phyloP scores from a whole-genome alignment of 257 asterid species.

The Capsicum pubescens region DNA sequence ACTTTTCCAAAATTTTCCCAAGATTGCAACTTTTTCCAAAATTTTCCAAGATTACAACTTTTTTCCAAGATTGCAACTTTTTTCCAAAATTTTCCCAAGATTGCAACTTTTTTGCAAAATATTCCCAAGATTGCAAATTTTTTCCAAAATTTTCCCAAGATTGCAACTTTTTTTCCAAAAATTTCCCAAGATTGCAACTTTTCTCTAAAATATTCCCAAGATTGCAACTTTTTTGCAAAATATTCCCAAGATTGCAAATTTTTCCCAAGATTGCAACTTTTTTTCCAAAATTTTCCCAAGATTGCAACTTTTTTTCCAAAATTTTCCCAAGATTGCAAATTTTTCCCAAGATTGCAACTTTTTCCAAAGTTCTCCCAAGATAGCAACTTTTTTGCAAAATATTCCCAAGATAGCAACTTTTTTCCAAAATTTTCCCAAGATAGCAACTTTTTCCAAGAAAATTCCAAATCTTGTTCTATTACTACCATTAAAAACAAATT shows the following conservation, averaged over 20 bases:
- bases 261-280: too few relatives aligned
- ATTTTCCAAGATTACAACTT: background rate
- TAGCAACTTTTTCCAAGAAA: conserved; percentile 18
- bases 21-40: background rate
- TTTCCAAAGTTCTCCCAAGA: background rate
- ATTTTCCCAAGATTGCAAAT: background rate
- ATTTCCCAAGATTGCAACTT: background rate
- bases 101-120: background rate
- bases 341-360: background rate
- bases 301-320: background rate
- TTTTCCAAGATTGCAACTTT: background rate
- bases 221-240: background rate
- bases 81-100: background rate
- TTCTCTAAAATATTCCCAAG: background rate
- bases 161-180: background rate
- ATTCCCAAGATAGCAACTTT: background rate
- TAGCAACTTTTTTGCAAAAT: background rate
- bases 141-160: background rate
- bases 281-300: background rate
- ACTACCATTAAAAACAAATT: conserved; percentile 25
- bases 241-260: background rate
- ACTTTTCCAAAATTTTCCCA: background rate
- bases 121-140: background rate
- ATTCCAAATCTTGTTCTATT: conserved; percentile 1
- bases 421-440: background rate